Conservation (phyloP, 768 basidiomycete genomes). For the Calocybe cyanea region DNA sequence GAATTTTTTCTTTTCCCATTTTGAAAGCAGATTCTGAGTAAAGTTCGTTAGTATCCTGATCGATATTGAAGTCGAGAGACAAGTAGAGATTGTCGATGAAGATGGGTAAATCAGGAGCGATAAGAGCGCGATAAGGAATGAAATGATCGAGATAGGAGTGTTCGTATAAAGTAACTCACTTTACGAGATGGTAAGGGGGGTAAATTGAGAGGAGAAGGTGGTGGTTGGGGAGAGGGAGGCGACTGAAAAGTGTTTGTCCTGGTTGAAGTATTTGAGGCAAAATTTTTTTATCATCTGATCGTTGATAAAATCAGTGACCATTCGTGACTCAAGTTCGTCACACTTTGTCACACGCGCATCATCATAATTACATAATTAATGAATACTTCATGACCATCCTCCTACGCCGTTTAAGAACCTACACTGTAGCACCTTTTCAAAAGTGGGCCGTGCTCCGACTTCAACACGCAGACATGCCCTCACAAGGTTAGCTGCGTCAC, state of each 20-base stretch:
- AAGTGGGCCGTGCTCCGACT: constrained; percentile 74
- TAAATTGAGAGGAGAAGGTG: constrained; percentile 35
- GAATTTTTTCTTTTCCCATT: constrained; percentile 96
- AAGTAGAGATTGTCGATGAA: constrained; percentile 16
- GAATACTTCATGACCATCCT: constrained; percentile 68
- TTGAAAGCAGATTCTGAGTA: constrained; percentile 47
- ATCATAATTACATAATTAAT: too few relatives aligned
- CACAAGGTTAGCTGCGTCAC: constrained; percentile 83
- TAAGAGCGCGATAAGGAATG: constrained; percentile 5
- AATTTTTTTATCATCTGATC: constrained; percentile 64
- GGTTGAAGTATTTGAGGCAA: constrained; percentile 52
- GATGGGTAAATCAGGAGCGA: constrained; percentile 24
- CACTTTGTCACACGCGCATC: too few relatives aligned
- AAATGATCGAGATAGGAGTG: constrained; percentile 9
- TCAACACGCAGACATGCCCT: constrained; percentile 82
- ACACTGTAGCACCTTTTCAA: constrained; percentile 75
- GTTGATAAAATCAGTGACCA: constrained; percentile 47
- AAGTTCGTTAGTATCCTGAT: constrained; percentile 23
- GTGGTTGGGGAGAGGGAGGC: constrained; percentile 44
- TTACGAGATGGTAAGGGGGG: constrained; percentile 30
- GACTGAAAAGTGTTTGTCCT: constrained; percentile 46
- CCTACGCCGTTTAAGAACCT: constrained; percentile 74
- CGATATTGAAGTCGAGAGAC: constrained; percentile 7
- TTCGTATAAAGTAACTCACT: constrained; percentile 31
- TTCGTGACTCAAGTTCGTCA: constrained; percentile 16